Percentiles rank a stretch among this genome's conserved stretches.
phyloP scores from a whole-genome alignment of 768 basidiomycete species.

The Amyloporia xantha region DNA sequence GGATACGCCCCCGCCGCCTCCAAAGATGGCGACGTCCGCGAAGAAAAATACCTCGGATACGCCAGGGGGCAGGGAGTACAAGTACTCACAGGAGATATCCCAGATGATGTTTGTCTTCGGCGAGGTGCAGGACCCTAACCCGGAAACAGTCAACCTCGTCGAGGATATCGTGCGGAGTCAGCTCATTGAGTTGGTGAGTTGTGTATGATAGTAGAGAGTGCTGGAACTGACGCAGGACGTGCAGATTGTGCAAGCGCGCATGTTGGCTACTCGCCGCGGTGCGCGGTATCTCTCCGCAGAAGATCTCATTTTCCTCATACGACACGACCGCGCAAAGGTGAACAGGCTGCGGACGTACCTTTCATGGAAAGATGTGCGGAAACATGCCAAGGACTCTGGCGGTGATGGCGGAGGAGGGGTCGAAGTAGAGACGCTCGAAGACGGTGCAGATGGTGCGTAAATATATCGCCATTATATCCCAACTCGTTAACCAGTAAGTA shows the following conservation, averaged over 20 bases:
- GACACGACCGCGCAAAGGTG: slow-evolving; percentile 90
- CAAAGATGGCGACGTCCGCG: slow-evolving; percentile 11
- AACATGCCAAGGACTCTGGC: slow-evolving; percentile 87
- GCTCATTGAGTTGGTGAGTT: slow-evolving; percentile 75
- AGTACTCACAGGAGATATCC: slow-evolving; percentile 86
- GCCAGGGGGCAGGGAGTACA: slow-evolving; percentile 55
- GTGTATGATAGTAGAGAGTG: not conserved
- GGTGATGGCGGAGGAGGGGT: slow-evolving; percentile 76
- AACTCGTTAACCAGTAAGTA: not conserved
- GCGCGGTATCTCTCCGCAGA: slow-evolving; percentile 86
- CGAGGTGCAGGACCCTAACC: slow-evolving; percentile 84
- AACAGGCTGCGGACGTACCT: slow-evolving; percentile 90
- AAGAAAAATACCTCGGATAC: slow-evolving; percentile 14
- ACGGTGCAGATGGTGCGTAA: slow-evolving; percentile 67
- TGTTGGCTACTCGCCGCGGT: slow-evolving; percentile 72
- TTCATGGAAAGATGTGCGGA: slow-evolving; percentile 96
- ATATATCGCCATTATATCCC: not conserved
- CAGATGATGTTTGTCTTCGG: slow-evolving; percentile 99
- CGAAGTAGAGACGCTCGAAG: slow-evolving; percentile 79
- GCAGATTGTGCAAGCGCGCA: slow-evolving; percentile 86
- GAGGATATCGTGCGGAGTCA: slow-evolving; percentile 92
- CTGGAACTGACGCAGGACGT: not conserved
- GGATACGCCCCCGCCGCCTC: not conserved
- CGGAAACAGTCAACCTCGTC: slow-evolving; percentile 87
- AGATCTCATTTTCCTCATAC: slow-evolving; percentile 94